Evolutionary conservation across 768 basidiomycete genomes (phyloP), one percentile per base, ranked within the genome.

Genomic region (Mycena venus): DNA sequence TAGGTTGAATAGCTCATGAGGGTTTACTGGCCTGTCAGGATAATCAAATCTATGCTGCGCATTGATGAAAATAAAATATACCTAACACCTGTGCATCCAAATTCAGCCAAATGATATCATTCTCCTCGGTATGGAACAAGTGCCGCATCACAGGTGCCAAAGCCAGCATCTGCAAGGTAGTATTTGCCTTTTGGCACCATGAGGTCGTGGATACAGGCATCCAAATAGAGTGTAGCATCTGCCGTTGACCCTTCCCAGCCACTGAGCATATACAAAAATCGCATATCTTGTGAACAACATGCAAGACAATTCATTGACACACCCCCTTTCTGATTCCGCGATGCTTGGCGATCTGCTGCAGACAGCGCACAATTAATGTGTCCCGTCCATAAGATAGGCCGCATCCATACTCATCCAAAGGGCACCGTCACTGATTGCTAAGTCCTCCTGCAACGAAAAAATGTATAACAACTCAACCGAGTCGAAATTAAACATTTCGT

Each of bases 1-100:
- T 0, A 86, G 78, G 68, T 85, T 86, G 64, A 81, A 85, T 0
- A 86, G 67, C 67, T 86, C 84, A 62, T 85, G 70, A 15, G 69
- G 19, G 60, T 80, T 82, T 58, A 31, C 36, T 31, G 84, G 85
- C 19, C 82, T 82, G 65, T 49, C n/a, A n/a, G 72, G 70, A 27
- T 55, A 32, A 58, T 31, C 12, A 65, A 49, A 23, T 25, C 49
- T 25, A 36, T 21, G n/a, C n/a, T n/a, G 14, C 38, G 47, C 34
- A 21, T 32, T 14, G 4, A 53, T 8, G 23, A 42, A 7, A 51
- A 31, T 34, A 61, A 31, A 40, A 40, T 17, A 6, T 63, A 75
- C 68, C 47, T 27, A 15, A 70, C 44, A 29, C 19, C 23, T 21
- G 68, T 69, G 12, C 51, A 60, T 4, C 68, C 79, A 77, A 77